Base-by-base conservation (phyloP, 2,329 filamentous ascomycete species). In the Monilinia fructicola region DNA sequence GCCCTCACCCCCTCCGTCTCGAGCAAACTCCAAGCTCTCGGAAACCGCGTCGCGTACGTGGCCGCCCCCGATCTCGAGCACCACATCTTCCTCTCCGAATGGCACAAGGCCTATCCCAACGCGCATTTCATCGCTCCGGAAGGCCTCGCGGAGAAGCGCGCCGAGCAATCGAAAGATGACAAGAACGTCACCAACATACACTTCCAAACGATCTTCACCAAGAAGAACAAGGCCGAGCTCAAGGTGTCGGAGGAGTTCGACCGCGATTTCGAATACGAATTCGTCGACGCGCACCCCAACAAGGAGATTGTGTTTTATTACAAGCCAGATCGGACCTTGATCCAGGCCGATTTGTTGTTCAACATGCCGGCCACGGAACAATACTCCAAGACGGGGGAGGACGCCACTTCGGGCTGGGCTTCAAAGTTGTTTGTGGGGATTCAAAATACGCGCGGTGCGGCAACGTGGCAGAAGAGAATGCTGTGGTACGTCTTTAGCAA, bases 321-420 rank as follows among this genome's bases (percentile, higher is more conserved):
- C 82, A 89, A 88, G 76, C 92, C 91, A 0, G 88, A 91, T 16
- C 81, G 82, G 66, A 90, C 92, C 0, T 79, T 99, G 54, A 93
- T 99, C 75, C 81, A 97, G 79, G 95, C 93, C 7, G 95, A 99
- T 78, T 79, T 98, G 53, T 76, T 98, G 71, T 98, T 98, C 83
- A 98, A 97, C 77, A 80, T 97, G 44, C 95, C 95, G 0, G 87
- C 92, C 0, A 86, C 81, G 0, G 95, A 99, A 80, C 95, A 98
- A 80, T 97, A 92, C 79, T 85, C 79, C 1, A 84, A 81, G 72
- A 79, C 85, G 0, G 82, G 81, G 11, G 82, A 85, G 3, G 79
- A 81, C 42, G 80, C 86, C 4, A 82, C 77, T 0, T 79, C 82
- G n/a, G 88, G 88, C 0, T 74, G 87, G n/a, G 71, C 85, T 38